Evolutionary conservation across 163 green algal genomes (phyloP), one percentile per base, ranked within the genome.

Genomic region (Chloromonas sp.): DNA sequence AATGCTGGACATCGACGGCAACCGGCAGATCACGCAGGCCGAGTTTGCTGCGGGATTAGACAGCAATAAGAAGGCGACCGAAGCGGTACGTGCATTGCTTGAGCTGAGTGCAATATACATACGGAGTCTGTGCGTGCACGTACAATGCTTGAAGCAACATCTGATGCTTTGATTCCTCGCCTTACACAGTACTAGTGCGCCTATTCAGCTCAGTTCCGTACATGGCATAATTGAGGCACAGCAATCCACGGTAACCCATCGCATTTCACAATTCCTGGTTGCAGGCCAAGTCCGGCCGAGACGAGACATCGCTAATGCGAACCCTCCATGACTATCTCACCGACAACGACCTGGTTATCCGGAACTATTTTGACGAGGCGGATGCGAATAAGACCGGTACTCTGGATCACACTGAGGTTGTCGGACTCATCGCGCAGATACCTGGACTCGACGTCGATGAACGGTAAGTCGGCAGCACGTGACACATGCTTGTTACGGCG

Each of bases 301-400:
- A 89, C 58, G 84, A 88, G 61, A 85, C 82, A 15, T 79, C 79
- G 59, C 84, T 91, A 13, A 81, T 91, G 60, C n/a, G 81, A 3
- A 62, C 71, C 70, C 82, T 91, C 5, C 84, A 87, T 58, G 84
- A 88, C 3, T 91, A 91, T 82, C 80, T 91, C 14, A 88, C 86
- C 0, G 86, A 87, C 60, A 88, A 91, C 76, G 82, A 88, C 2
- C 58, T 71, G 2, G 70, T 91, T 58, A 78, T 91, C 0, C 62
- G 71, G 0, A n/a, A 89, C 2, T 84, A 82, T 14, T 89, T 88
- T 14, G 14, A 81, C 59, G n/a, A 89, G 0, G 82, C 83, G 3
- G 88, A 92, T 57, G 81, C 61, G 36, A 83, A 90, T 78, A 36
- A 60, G 3, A 87, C 76, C 83, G 86, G 88, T 71, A 60, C n/a